Evolutionary conservation across 192 early-diverging fungal species (phyloP).

Genomic region (Obelidium mucronatum): DNA sequence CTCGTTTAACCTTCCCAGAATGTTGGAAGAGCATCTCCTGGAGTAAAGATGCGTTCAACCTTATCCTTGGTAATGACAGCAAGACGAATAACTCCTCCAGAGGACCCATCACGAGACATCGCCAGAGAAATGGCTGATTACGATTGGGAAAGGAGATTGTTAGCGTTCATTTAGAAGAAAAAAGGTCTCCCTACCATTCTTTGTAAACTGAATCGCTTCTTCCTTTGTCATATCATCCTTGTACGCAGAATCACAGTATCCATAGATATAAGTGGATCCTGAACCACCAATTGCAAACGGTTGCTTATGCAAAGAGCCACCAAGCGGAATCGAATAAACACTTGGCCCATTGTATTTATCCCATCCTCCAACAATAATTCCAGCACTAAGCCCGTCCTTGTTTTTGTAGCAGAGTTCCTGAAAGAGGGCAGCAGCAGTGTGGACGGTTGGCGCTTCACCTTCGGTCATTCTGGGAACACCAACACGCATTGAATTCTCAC

Average conservation of each 20-base stretch:
- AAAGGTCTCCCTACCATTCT: conserved; percentile 88
- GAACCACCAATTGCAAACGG: conserved; percentile 96
- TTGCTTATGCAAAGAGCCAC: conserved; percentile 89
- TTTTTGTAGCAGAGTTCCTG: conserved; percentile 94
- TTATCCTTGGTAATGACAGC: conserved; percentile 91
- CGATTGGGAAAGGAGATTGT: neutral
- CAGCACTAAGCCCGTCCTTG: conserved; percentile 86
- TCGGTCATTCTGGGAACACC: conserved; percentile 74
- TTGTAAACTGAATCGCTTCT: conserved; percentile 91
- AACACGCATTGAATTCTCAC: conserved; percentile 5
- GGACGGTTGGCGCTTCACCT: conserved; percentile 82
- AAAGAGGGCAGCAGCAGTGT: conserved; percentile 89
- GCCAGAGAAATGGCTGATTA: conserved; percentile 84
- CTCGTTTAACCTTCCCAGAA: conserved; percentile 59
- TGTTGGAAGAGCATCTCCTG: conserved; percentile 68
- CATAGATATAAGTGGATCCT: conserved; percentile 97
- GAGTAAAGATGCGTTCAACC: conserved; percentile 88
- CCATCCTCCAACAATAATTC: conserved; percentile 98
- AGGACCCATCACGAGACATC: conserved; percentile 95
- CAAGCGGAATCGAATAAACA: conserved; percentile 91
- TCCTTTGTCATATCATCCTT: conserved; percentile 83
- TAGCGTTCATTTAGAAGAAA: too few relatives aligned
- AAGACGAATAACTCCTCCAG: conserved; percentile 93
- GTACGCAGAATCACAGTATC: conserved; percentile 93
- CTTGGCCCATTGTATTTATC: conserved; percentile 88